phyloP scores from a whole-genome alignment of 352 stramenopile genomes.

The Globisporangium spinosum region DNA sequence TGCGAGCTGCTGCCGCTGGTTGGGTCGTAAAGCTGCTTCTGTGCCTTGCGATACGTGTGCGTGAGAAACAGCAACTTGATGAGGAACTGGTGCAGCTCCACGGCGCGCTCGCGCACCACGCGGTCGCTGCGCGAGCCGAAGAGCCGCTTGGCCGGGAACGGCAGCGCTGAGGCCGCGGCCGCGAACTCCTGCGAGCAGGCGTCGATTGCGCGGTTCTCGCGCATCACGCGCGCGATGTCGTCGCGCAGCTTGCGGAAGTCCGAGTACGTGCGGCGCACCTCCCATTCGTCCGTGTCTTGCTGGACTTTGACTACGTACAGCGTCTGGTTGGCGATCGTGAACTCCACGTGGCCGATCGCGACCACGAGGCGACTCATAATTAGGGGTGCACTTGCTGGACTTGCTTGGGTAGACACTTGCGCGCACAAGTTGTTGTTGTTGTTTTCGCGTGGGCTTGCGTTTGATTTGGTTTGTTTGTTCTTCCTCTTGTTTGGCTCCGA shows the following conservation, averaged over 20 bases:
- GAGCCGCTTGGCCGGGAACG: slow-evolving; percentile 59
- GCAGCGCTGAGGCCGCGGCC: slow-evolving; percentile 28
- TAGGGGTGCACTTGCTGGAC: neutral
- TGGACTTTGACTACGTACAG: slow-evolving; percentile 77
- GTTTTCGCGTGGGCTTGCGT: neutral
- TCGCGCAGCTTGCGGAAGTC: slow-evolving; percentile 73
- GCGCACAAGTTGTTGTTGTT: neutral
- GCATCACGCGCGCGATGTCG: slow-evolving; percentile 60
- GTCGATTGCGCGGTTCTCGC: slow-evolving; percentile 51
- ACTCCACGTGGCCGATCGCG: slow-evolving; percentile 73
- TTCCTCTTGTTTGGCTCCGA: neutral
- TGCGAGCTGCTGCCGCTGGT: slow-evolving; percentile 17
- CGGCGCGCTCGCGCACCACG: slow-evolving; percentile 67
- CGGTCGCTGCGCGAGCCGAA: slow-evolving; percentile 68
- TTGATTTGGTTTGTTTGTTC: slow-evolving; percentile 1
- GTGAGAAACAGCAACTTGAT: slow-evolving; percentile 69
- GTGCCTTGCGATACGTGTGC: slow-evolving; percentile 70
- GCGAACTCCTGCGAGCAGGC: slow-evolving; percentile 41
- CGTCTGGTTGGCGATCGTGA: slow-evolving; percentile 60
- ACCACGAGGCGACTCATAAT: slow-evolving; percentile 73
- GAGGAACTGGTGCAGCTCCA: slow-evolving; percentile 73
- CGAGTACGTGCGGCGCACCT: slow-evolving; percentile 63
- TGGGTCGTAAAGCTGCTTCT: slow-evolving; percentile 54
- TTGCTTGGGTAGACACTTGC: neutral
- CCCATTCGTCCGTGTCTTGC: slow-evolving; percentile 68